These are phyloP conservation scores for Beauveria sp. DNA, from an alignment of 2,329 filamentous ascomycete species.

Conservation along the genomic window DNA sequence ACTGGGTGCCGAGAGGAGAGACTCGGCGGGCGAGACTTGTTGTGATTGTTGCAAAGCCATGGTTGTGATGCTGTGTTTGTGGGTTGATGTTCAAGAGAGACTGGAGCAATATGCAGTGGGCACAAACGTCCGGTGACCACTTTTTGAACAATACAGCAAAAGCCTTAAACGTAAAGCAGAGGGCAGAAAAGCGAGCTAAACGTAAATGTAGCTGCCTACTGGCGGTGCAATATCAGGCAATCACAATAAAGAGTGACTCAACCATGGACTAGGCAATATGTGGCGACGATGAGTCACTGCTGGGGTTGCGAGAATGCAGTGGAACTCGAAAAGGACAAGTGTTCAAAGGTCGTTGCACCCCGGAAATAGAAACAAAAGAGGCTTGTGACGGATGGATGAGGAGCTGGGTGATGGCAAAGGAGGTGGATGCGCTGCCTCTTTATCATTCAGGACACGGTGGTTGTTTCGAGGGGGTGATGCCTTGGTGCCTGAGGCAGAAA, in stretches of 20 bases:
- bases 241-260: constrained; percentile 9
- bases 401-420: constrained; percentile 6
- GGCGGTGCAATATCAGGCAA: constrained; percentile 13
- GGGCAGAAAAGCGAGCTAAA: constrained; percentile 14
- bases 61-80: constrained; percentile 10
- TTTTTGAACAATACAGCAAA: constrained; percentile 3
- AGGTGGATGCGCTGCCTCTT: constrained; percentile 23
- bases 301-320: background rate
- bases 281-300: constrained; percentile 17
- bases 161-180: constrained; percentile 12
- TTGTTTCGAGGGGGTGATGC: constrained; percentile 5
- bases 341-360: constrained; percentile 16
- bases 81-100: constrained; percentile 2
- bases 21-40: constrained; percentile 44
- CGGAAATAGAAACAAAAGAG: background rate
- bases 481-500: constrained; percentile 23
- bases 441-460: constrained; percentile 27
- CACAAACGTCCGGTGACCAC: background rate
- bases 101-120: background rate
- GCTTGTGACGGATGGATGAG: background rate
- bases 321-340: constrained; percentile 20
- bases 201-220: background rate
- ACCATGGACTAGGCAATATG: constrained; percentile 5
- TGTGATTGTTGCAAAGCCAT: constrained; percentile 12
- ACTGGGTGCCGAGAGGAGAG: constrained; percentile 42